phyloP scores from a whole-genome alignment of 768 basidiomycete species.

The Mycena alexandri region DNA sequence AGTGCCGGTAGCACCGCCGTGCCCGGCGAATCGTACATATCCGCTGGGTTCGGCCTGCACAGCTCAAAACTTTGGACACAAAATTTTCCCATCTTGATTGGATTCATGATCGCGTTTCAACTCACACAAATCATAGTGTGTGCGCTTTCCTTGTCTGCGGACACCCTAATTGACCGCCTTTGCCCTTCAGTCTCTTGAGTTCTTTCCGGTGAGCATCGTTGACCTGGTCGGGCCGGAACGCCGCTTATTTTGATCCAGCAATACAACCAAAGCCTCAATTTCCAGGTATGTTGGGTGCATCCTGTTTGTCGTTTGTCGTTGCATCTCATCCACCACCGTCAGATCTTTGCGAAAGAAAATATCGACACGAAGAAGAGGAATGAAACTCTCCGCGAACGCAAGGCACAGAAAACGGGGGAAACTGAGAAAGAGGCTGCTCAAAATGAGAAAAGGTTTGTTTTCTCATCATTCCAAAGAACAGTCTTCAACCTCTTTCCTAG shows the following conservation, averaged over 20 bases:
- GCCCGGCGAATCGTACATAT: constrained; percentile 72
- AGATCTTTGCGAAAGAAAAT: constrained; percentile 71
- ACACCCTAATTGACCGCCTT: neutral
- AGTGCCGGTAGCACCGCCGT: constrained; percentile 66
- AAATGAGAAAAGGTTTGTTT: constrained; percentile 26
- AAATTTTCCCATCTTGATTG: constrained; percentile 78
- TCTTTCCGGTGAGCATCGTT: constrained; percentile 62
- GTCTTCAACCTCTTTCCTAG: constrained; percentile 17
- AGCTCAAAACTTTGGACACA: constrained; percentile 71
- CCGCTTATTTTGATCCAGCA: constrained; percentile 48
- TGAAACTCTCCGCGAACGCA: constrained; percentile 64
- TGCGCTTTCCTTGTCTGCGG: neutral
- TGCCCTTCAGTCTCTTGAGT: constrained; percentile 61
- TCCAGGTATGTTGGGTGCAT: constrained; percentile 45
- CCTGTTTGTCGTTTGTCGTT: too few relatives aligned
- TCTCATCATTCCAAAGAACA: neutral
- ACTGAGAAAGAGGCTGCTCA: constrained; percentile 38
- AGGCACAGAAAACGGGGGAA: constrained; percentile 54
- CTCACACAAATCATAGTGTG: constrained; percentile 70
- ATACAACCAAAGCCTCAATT: constrained; percentile 62
- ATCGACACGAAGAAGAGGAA: constrained; percentile 68
- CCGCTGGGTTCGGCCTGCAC: constrained; percentile 63
- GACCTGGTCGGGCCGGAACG: neutral
- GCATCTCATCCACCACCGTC: neutral
- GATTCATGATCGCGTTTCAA: constrained; percentile 78